Base-by-base conservation (phyloP, 495 filamentous ascomycete species). In the Neurospora sp. region DNA sequence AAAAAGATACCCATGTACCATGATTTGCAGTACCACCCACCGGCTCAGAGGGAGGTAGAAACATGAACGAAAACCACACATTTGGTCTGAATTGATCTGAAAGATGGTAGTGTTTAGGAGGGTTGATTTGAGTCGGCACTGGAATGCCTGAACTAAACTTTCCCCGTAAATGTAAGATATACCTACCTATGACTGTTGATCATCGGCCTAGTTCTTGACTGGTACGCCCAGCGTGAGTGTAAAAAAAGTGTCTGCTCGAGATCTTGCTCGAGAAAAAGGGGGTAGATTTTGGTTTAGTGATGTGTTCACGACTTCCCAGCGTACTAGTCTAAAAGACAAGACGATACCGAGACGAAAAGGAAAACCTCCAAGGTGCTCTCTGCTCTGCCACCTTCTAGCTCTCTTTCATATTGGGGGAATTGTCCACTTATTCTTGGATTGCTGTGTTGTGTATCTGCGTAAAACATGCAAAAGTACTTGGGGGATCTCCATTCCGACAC, bases 401-500 rank as follows among this genome's bases (percentile, higher is more conserved):
- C 53, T 61, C 53, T 65, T 65, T 65, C 53, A 65, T 65, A 68
- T 78, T 79, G 78, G 77, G 82, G 76, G 78, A 80, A 80, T 80
- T 77, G 76, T 75, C 81, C 78, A 77, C 68, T 75, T 77, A 80
- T 75, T 81, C 79, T 69, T 80, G 78, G 73, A 73, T 69, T 82
- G 53, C 27, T 65, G 53, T 65, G 53, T 76, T 81, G 82, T 83
- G 82, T 83, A 82, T 82, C 79, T 83, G 81, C 80, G 80, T 80
- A 85, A 84, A 86, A 80, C 79, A 85, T 86, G 84, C 85, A 84
- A 84, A 82, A 81, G 70, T 78, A 82, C 82, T 82, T 77, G 81
- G 78, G 79, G 76, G 74, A 80, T 84, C 81, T 83, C 82, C 83
- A 80, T 80, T 80, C 83, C 83, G 78, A 31, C 84, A 84, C 84